Base-by-base conservation (phyloP, 768 basidiomycete genomes). In the Fomitopsis serialis region DNA sequence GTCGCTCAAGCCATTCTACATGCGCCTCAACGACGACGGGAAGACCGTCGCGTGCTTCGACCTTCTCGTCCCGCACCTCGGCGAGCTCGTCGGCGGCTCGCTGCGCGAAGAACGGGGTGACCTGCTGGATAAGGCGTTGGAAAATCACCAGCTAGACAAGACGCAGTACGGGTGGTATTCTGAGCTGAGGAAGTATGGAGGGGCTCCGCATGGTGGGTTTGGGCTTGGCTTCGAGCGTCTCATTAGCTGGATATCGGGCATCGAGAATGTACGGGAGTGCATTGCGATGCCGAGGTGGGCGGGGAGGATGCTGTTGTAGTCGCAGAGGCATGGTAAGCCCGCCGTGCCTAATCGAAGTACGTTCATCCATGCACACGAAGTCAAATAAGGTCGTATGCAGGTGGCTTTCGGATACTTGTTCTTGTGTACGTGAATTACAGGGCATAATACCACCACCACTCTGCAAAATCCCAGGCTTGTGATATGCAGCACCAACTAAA, bases 211-310 rank as follows among this genome's bases (percentile, higher is more conserved):
- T 69, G 94, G 90, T 15, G 97, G 97, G 15, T 98, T 93, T 69
- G 97, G 97, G 5, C 76, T 98, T 74, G 97, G 97, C 1, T 97
- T 96, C 63, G 97, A 99, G 68, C 74, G 97, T 55, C 73, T 97
- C 19, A 76, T 98, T 17, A 81, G 84, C 42, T 96, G 91, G 89
- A 70, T 97, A 11, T 83, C 86, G 19, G 94, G 93, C 0, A 76
- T 91, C 43, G 86, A 87, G 54, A 98, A 96, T 68, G 80, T 98
- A n/a, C 76, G 90, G 55, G 97, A 99, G 66, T 92, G 92, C 62
- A 82, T 95, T 40, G 82, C 92, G 5, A 92, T 97, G 77, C 95
- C 95, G 1, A 73, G 96, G 54, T 94, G 92, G 91, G 77, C 85
- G 13, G 89, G 88, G 32, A 77, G 84, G 65, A 87, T 89, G 84